Conservation (phyloP, 2,329 filamentous ascomycete genomes). For the Stemphylium vesicarium region DNA sequence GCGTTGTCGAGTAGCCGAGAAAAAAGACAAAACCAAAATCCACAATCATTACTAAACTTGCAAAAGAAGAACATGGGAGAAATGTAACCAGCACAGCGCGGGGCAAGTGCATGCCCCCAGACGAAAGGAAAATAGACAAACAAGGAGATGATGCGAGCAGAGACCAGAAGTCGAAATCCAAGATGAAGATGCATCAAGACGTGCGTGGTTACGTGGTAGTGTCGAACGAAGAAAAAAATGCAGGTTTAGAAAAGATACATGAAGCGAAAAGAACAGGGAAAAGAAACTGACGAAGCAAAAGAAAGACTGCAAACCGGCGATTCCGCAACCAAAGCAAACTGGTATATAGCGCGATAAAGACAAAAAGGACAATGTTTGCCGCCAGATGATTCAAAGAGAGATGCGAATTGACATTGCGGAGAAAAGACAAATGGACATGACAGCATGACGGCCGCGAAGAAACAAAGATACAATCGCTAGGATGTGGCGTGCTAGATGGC, state of each 20-base stretch:
- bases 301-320: not conserved
- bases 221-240: not conserved
- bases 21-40: too few species aligned
- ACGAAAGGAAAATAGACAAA: too few species aligned
- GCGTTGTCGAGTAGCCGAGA: too few species aligned
- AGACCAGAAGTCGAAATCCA: not conserved
- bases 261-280: not conserved
- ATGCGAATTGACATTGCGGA: not conserved
- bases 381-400: not conserved
- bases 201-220: not conserved
- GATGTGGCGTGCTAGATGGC: not conserved
- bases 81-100: too few species aligned
- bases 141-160: too few species aligned
- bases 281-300: not conserved
- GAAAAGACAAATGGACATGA: slow-evolving; percentile 5
- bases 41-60: too few species aligned
- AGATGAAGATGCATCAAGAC: not conserved
- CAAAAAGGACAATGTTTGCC: not conserved
- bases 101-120: too few species aligned
- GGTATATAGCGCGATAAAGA: slow-evolving; percentile 12
- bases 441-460: slow-evolving; percentile 1
- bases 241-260: not conserved
- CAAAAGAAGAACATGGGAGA: too few species aligned
- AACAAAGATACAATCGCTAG: not conserved
- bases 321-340: not conserved